Percentiles rank a stretch among this genome's conserved stretches.
phyloP scores from a whole-genome alignment of 805 yeast genomes.

The Zygoascus flipseniorum region DNA sequence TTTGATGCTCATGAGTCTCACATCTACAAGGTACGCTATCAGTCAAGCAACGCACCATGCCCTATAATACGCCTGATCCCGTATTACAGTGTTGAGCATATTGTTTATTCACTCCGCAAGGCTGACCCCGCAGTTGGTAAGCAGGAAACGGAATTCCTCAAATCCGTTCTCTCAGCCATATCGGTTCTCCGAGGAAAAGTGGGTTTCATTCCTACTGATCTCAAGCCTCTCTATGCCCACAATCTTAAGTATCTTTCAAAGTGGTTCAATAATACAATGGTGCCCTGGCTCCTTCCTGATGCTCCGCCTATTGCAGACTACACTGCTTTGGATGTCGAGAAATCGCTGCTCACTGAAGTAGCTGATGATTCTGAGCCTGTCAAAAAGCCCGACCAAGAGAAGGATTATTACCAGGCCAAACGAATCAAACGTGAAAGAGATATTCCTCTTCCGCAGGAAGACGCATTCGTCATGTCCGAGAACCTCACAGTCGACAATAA shows the following conservation, averaged over 20 bases:
- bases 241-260: constrained; percentile 51
- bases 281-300: constrained; percentile 74
- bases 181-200: constrained; percentile 76
- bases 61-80: constrained; percentile 67
- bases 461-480: constrained; percentile 2
- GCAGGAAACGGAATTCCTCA: constrained; percentile 39
- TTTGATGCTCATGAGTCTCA: constrained; percentile 37
- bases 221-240: constrained; percentile 65
- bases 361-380: constrained; percentile 8
- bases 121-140: constrained; percentile 12
- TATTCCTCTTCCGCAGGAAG: constrained; percentile 5
- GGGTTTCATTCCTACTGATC: constrained; percentile 73
- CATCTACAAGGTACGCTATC: constrained; percentile 25
- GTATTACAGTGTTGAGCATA: constrained; percentile 77
- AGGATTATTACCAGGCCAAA: constrained; percentile 16
- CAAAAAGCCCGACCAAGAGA: neutral
- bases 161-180: constrained; percentile 67
- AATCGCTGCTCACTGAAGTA: constrained; percentile 33
- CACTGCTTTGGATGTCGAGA: constrained; percentile 68
- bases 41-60: constrained; percentile 26
- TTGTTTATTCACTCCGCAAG: constrained; percentile 30
- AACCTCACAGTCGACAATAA: constrained; percentile 1
- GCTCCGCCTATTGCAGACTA: constrained; percentile 54
- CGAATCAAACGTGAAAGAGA: constrained; percentile 14
- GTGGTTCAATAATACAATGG: constrained; percentile 45